Conservation (phyloP, 495 filamentous ascomycete species). For the Penicillium goetzii region DNA sequence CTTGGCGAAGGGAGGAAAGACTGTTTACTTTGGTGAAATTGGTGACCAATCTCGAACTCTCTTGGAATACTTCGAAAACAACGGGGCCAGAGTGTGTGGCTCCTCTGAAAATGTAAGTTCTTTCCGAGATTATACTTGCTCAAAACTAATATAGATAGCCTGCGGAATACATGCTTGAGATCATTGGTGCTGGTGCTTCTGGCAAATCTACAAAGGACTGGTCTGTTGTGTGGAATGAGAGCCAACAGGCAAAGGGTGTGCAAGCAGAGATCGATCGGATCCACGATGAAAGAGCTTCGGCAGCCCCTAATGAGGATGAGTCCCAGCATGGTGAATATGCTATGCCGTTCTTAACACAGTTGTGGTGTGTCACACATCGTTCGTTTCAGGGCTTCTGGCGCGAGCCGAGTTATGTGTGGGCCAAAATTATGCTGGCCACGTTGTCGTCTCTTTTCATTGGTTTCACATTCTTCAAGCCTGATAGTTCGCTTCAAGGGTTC, state of each 20-base stretch:
- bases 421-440: conserved; percentile 57
- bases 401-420: conserved; percentile 59
- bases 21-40: conserved; percentile 91
- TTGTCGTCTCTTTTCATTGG: conserved; percentile 72
- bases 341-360: conserved; percentile 55
- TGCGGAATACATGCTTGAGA: conserved; percentile 92
- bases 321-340: conserved; percentile 48
- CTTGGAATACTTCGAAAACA: conserved; percentile 75
- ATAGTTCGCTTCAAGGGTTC: conserved; percentile 72
- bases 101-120: conserved; percentile 74
- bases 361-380: conserved; percentile 52
- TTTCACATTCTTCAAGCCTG: conserved; percentile 81
- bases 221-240: conserved; percentile 73
- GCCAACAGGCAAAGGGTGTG: conserved; percentile 65
- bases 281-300: conserved; percentile 49
- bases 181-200: conserved; percentile 58
- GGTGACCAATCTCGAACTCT: conserved; percentile 73
- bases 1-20: conserved; percentile 76
- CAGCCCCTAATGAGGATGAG: conserved; percentile 15
- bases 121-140: conserved; percentile 5
- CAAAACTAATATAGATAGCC: conserved; percentile 45
- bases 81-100: conserved; percentile 72
- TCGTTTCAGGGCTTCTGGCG: conserved; percentile 61
- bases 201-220: conserved; percentile 83
- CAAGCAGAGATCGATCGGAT: conserved; percentile 69